Evolutionary conservation across 257 asterid genomes (phyloP).

Genomic region (Gentiana straminea): DNA sequence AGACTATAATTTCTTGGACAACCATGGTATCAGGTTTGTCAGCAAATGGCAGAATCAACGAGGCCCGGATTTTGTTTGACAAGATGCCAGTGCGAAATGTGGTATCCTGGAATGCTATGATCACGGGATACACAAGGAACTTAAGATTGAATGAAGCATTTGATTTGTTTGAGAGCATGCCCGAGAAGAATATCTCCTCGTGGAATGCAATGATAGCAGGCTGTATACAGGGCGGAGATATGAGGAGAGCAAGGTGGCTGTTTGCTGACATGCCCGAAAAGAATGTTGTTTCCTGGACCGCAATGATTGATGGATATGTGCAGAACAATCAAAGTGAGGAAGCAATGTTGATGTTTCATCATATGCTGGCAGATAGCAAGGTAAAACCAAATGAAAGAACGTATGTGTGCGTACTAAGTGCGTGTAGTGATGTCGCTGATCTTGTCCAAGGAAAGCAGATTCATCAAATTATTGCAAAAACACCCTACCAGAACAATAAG

Average conservation of each 20-base stretch:
- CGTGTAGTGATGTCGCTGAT: conserved; percentile 6
- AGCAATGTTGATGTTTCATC: not conserved
- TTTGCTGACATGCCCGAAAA: conserved; percentile 1
- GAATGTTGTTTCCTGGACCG: conserved; percentile 8
- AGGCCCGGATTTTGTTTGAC: conserved; percentile 7
- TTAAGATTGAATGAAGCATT: not conserved
- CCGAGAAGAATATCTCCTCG: conserved; percentile 5
- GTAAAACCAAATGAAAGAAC: conserved; percentile 6
- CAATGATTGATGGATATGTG: conserved; percentile 5
- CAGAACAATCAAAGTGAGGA: conserved; percentile 4
- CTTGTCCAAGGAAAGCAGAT: conserved; percentile 4
- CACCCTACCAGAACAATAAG: not conserved
- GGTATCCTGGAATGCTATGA: conserved; percentile 8
- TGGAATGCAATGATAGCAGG: conserved; percentile 6
- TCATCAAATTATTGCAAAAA: conserved; percentile 4
- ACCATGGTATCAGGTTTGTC: conserved; percentile 4
- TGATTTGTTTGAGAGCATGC: conserved; percentile 6
- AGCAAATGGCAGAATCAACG: conserved; percentile 1
- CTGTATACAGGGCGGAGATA: not conserved
- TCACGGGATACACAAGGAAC: conserved; percentile 3
- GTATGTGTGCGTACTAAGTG: conserved; percentile 2
- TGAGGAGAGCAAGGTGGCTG: not conserved
- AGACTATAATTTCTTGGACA: conserved; percentile 7
- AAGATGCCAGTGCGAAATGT: conserved; percentile 5
- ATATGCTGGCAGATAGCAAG: not conserved